Percentiles rank a stretch among this genome's conserved stretches.
Evolutionary conservation across 495 filamentous ascomycete genomes (phyloP).

Genomic region (Xylaria curta): DNA sequence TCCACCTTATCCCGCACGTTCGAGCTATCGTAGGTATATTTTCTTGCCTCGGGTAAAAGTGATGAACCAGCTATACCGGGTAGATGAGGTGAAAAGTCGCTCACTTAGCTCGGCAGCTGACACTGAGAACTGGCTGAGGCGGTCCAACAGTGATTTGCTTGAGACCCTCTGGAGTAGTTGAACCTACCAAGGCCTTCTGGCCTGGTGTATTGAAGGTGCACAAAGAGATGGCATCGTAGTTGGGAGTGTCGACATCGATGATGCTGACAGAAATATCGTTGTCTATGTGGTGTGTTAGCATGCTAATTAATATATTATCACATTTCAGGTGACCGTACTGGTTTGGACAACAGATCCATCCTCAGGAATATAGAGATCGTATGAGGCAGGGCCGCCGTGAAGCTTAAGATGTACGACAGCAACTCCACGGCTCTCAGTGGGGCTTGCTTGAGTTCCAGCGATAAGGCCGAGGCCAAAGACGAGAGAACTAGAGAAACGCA

Average conservation of each 20-base stretch:
- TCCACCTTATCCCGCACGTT: no score
- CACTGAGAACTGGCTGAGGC: constrained; percentile 39
- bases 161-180: constrained; percentile 31
- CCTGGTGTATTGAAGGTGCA: constrained; percentile 38
- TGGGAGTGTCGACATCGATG: constrained; percentile 32
- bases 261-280: constrained; percentile 35
- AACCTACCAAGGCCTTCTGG: constrained; percentile 32
- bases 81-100: not conserved
- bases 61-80: not conserved
- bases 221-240: constrained; percentile 33
- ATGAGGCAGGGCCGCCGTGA: constrained; percentile 37
- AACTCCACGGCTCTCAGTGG: constrained; percentile 23
- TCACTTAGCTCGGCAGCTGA: constrained; percentile 34
- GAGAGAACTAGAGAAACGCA: constrained; percentile 32
- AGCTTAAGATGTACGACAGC: constrained; percentile 32
- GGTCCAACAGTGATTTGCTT: constrained; percentile 38
- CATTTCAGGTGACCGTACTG: constrained; percentile 20
- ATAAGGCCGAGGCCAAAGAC: constrained; percentile 32
- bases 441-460: constrained; percentile 28
- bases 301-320: not conserved
- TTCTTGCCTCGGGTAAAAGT: not conserved
- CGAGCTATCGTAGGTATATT: not conserved
- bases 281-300: constrained; percentile 23
- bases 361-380: constrained; percentile 32
- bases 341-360: constrained; percentile 30